Evolutionary conservation across 768 basidiomycete genomes (phyloP), one percentile per base, ranked within the genome.

Genomic region (Leccinum ochraceum): DNA sequence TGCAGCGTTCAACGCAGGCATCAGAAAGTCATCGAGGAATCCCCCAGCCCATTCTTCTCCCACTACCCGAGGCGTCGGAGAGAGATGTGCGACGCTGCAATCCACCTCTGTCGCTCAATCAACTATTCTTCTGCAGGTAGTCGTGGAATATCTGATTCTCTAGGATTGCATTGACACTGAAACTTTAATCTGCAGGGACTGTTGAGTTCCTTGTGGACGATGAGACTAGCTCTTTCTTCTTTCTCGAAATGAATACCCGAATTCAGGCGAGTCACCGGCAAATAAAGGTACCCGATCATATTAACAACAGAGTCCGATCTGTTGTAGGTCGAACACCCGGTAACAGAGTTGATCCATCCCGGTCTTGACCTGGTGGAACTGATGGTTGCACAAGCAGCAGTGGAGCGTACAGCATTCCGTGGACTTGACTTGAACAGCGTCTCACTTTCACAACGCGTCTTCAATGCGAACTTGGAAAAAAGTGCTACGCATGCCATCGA

Each of bases 1-100:
- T 89, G 88, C 64, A 87, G 85, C 53, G 72, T 87, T 9, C 88
- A 90, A 66, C 76, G 88, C 32, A 74, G 88, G 32, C 85, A 89
- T 63, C 88, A 90, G 69, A 90, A 90, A 68, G 80, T 90, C 3
- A 82, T 90, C 24, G 88, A 90, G 63, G 88, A 90, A 65, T 79
- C 82, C 4, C 85, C 86, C 0, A 86, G 85, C 63, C 85, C 87
- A 1, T 88, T 86, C 66, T 76, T 85, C 44, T 56, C 69, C 1
- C 56, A 65, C 3, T 74, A 79, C 69, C 77, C 80, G 32, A 84
- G 75, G 17, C 69, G 84, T 26, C 71, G 80, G 48, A 71, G 76
- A 34, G 73, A 70, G 22, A 80, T 88, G 75, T 85, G 80, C 56
- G 69, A 75, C n/a, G 84, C 83, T 9, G 86, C 87, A 0, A 74